Evolutionary conservation across 139 green algal genomes (phyloP), one percentile per base, ranked within the genome.

Genomic region (Microglena sp.): DNA sequence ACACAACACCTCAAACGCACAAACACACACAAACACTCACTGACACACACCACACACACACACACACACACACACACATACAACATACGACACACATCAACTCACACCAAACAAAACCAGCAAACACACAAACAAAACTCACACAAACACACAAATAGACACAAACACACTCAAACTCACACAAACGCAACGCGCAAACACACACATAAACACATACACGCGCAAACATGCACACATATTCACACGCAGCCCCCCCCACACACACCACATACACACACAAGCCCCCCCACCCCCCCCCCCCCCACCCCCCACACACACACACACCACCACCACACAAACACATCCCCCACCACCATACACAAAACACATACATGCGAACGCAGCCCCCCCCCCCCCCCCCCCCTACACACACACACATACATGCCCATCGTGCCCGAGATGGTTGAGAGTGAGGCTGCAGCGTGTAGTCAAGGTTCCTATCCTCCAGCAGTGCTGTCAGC

Each of bases 291-390:
- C 6, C 43, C 29, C 56, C 29, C 8, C 72, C 72, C 11, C 57
- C 60, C 4, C 36, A 70, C 26, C 54, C 62, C 18, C 64, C 69
- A 11, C 70, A 68, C 27, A 60, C 69, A 64, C 58, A 80, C 55
- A 69, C 86, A 65, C 30, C 59, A 18, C 69, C 76, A 65, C 63
- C 86, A 70, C 5, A 83, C 35, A 11, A 31, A 5, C 56, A 64
- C 56, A 5, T 44, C 8, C 5, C 18, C 29, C 29, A 45, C 29
- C 56, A 64, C 29, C 56, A 31, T 28, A 5, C 24, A 31, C 29
- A 64, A 11, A 15, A 40, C 28, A 31, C 18, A 7, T 11, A 31
- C 18, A 7, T 11, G 50, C 50, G 56, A 44, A 36, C 29, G 15
- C 40, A 50, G 40, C 40, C 15, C 15, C 5, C 6, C 56, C 11